Evolutionary conservation across 148 eudicot species (phyloP), one percentile per base, ranked within the genome.

Genomic region (Silene conica): DNA sequence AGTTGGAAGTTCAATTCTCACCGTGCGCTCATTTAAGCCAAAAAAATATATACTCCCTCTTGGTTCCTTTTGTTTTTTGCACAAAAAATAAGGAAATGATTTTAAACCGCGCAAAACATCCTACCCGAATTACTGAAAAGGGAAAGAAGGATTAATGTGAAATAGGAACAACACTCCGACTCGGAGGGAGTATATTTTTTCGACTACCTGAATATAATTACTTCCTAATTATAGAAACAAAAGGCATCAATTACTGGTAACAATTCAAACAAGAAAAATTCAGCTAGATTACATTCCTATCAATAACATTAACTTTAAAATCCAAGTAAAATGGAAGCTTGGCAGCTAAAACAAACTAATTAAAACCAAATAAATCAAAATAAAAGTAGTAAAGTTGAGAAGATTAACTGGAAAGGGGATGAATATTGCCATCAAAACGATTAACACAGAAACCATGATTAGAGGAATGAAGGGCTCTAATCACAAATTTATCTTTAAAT

Each of bases 361-460:
- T 38, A 28, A 18, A 8, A 28, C 69, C 23, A 46, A n/a, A 41
- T 12, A 60, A 43, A 14, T 21, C 74, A n/a, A 13, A 71, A 46
- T 31, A 34, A 34, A 34, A 9, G 5, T 58, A 23, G 4, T 1
- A 69, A 28, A 73, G 64, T 26, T 21, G 5, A 71, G 72, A 46
- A 73, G 38, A 55, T 83, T 66, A 65, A 90, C 96, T 77, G 73
- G 31, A 34, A 63, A 92, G 86, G 8, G 87, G 89, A n/a, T 89
- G 83, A 63, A 95, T 84, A 74, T 64, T 73, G 43, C 90, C 98
- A 73, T 95, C 85, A 54, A 80, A 78, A 14, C 88, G 87, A 78
- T 67, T 72, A 19, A 89, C 82, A 20, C 87, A 84, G 83, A 95
- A 95, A 70, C 91, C 96, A 66, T 88, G 85, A 72, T 74, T 70